Evolutionary conservation across 2,329 filamentous ascomycete genomes (phyloP), one percentile per base, ranked within the genome.

Genomic region (Periconia digitata): DNA sequence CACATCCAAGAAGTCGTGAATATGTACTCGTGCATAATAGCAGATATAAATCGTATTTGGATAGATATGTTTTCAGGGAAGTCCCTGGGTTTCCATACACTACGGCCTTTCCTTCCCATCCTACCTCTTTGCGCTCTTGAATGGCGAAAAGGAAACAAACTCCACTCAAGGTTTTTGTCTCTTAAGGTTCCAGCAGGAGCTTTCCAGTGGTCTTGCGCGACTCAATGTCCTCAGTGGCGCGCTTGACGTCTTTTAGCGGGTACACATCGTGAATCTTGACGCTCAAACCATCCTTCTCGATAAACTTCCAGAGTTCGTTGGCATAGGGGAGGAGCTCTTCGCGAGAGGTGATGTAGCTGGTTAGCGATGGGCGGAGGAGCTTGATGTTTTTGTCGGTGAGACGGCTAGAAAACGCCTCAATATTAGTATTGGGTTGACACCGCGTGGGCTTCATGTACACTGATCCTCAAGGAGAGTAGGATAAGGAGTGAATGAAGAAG

Each of bases 131-230:
- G 27, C 15, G 18, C 18, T 16, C 3, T 17, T 13, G 16, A 4
- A 37, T 37, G n/a, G 16, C n/a, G 35, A 20, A 10, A 32, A 32
- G 15, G 8, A 32, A 8, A 32, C 18, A 36, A 7, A 38, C 8
- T 6, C 21, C 10, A 38, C 16, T 6, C 36, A 36, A 36, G 7
- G 6, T n/a, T n/a, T n/a, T 36, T 16, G 8, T 20, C 38, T 40
- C 40, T 42, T 61, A 85, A 40, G 84, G 80, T 73, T 85, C 85
- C 63, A 96, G 70, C 47, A 96, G 69, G 53, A 95, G 71, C 76
- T 96, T 96, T 16, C 92, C 92, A 10, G 84, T 89, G 2, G 90
- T 94, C 77, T 86, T 89, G 60, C 91, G 79, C 36, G 88, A 82
- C 72, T 95, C 88, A 38, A 96, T 79, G 69, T 96, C 78, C 41